These are phyloP conservation scores for Oryza meyeriana DNA, from an alignment of 176 grass and related monocot species.

Conservation along the genomic window DNA sequence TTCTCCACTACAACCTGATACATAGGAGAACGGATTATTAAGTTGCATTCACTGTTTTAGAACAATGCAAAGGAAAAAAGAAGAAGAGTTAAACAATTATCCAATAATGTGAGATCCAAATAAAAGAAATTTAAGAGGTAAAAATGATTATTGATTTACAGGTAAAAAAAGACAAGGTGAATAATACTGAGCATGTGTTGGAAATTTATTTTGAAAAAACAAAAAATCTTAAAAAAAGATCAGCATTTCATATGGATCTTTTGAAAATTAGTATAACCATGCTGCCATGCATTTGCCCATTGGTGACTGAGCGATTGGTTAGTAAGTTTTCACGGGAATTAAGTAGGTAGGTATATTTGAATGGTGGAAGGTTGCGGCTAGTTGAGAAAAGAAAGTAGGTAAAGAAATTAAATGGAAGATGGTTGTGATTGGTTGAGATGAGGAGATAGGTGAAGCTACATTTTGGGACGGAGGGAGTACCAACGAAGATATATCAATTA, in stretches of 20 bases:
- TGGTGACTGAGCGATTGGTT: neutral
- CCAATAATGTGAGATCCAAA: neutral
- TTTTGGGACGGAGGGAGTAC: no score
- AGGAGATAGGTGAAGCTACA: no score
- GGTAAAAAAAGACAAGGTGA: neutral
- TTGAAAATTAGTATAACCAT: neutral
- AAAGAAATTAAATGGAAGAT: no score
- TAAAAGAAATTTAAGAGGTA: neutral
- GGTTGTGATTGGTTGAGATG: no score
- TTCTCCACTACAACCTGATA: conserved; percentile 66
- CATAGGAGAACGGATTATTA: neutral
- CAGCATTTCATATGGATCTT: neutral
- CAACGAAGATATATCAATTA: no score
- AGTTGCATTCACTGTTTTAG: no score
- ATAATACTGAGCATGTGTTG: neutral
- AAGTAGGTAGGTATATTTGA: no score
- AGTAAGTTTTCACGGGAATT: no score
- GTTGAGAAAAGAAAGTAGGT: no score
- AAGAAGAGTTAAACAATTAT: neutral
- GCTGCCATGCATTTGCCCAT: neutral
- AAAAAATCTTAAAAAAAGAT: no score
- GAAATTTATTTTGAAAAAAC: neutral
- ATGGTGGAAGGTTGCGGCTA: no score
- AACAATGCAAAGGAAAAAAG: neutral
- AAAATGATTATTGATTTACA: neutral